Evolutionary conservation across 192 early-diverging fungal genomes (phyloP).

Genomic region (Podila epigama): DNA sequence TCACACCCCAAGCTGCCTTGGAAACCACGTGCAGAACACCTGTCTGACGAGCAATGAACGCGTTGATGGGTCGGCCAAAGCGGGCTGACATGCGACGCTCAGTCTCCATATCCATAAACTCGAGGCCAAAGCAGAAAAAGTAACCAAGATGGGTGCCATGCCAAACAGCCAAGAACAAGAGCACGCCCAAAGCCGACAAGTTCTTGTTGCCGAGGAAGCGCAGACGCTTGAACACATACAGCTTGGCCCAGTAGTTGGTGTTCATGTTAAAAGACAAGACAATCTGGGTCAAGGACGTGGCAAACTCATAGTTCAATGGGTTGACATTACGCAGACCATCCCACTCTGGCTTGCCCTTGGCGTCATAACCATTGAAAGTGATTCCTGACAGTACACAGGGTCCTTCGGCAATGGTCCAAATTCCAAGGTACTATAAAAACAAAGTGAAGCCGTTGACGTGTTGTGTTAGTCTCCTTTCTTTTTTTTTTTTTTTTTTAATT

Average conservation of each 20-base stretch:
- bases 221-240: conserved; percentile 68
- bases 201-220: conserved; percentile 65
- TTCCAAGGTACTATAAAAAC: conserved; percentile 60
- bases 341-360: conserved; percentile 53
- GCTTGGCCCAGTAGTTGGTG: conserved; percentile 70
- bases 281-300: conserved; percentile 60
- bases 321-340: conserved; percentile 63
- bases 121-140: conserved; percentile 62
- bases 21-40: conserved; percentile 5
- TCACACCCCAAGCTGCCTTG: conserved; percentile 25
- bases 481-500: too few species aligned
- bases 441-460: background rate
- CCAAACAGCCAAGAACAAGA: conserved; percentile 69
- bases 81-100: conserved; percentile 50
- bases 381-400: conserved; percentile 63
- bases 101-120: conserved; percentile 63
- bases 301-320: conserved; percentile 57
- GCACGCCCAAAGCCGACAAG: conserved; percentile 51
- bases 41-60: conserved; percentile 36
- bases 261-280: conserved; percentile 69
- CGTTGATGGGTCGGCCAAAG: conserved; percentile 36
- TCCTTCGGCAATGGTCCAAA: conserved; percentile 69
- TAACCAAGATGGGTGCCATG: conserved; percentile 69
- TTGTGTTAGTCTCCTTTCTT: background rate
- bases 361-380: conserved; percentile 60